These are phyloP conservation scores for Eimeria acervulina DNA, from an alignment of 169 alveolate genomes.

Conservation along the genomic window DNA sequence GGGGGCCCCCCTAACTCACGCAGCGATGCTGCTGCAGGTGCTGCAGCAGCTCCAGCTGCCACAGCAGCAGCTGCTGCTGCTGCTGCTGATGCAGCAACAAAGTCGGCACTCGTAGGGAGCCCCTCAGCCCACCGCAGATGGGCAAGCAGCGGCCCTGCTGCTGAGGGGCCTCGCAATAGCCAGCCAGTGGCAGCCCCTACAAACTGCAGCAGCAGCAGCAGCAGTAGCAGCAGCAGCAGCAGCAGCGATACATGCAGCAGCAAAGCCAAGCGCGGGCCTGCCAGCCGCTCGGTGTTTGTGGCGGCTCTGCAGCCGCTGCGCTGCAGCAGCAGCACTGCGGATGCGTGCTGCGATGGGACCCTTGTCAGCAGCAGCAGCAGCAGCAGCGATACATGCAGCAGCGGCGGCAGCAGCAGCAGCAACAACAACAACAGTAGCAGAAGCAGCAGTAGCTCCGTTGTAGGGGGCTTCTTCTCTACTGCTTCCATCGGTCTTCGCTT, in stretches of 20 bases:
- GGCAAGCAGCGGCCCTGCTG: conserved; percentile 5
- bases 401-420: too few relatives aligned
- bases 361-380: background rate
- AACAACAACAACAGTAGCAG: background rate
- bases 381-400: too few relatives aligned
- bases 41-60: background rate
- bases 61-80: too few relatives aligned
- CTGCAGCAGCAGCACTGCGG: background rate
- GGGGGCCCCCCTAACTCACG: background rate
- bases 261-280: background rate
- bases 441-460: background rate
- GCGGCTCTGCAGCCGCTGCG: conserved; percentile 24
- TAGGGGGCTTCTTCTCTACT: background rate
- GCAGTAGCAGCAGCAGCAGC: too few relatives aligned
- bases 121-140: background rate
- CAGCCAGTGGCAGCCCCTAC: background rate
- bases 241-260: too few relatives aligned
- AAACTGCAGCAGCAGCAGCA: too few relatives aligned
- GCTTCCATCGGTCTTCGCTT: background rate
- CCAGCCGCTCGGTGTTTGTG: background rate
- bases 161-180: background rate
- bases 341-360: background rate
- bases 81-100: too few relatives aligned
- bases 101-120: background rate
- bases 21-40: background rate